These are phyloP conservation scores for Metschnikowia cubensis DNA, from an alignment of 805 yeast genomes.

Conservation along the genomic window DNA sequence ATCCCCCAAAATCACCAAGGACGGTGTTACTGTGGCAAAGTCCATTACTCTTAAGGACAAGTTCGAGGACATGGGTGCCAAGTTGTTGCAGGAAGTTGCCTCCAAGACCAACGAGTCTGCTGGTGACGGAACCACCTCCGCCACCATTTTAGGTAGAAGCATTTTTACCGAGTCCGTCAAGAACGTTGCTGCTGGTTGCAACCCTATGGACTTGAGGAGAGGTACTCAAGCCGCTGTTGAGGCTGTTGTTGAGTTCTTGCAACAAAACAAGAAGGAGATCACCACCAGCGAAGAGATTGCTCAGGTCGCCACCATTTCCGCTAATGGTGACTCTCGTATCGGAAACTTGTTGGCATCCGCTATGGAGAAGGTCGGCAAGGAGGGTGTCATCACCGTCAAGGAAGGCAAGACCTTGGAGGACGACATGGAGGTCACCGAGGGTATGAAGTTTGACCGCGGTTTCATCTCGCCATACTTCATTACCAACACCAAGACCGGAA, in stretches of 20 bases:
- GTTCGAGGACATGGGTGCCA: slow-evolving; percentile 96
- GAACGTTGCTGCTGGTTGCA: slow-evolving; percentile 98
- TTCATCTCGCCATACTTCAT: slow-evolving; percentile 95
- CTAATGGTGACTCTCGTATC: slow-evolving; percentile 91
- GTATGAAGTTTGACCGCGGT: slow-evolving; percentile 98
- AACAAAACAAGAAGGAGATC: slow-evolving; percentile 83
- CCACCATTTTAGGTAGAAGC: slow-evolving; percentile 93
- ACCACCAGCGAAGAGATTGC: slow-evolving; percentile 94
- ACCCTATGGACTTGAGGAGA: slow-evolving; percentile 96
- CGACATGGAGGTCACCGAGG: slow-evolving; percentile 93
- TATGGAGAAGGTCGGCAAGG: slow-evolving; percentile 98
- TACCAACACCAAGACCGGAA: slow-evolving; percentile 87
- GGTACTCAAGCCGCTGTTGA: slow-evolving; percentile 97
- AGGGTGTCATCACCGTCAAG: slow-evolving; percentile 96
- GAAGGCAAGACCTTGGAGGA: slow-evolving; percentile 97
- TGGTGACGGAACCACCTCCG: slow-evolving; percentile 98
- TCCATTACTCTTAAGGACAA: slow-evolving; percentile 79
- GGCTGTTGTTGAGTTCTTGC: slow-evolving; percentile 81
- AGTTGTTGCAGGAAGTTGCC: slow-evolving; percentile 92
- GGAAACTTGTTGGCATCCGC: slow-evolving; percentile 90
- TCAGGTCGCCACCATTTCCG: slow-evolving; percentile 96
- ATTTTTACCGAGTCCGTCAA: slow-evolving; percentile 93
- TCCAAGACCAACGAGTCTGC: slow-evolving; percentile 96
- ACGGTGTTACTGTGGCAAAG: slow-evolving; percentile 96
- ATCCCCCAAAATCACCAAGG: slow-evolving; percentile 97